Evolutionary conservation across 1,284 basidiomycete species (phyloP).

Genomic region (Lentinus polychrous): DNA sequence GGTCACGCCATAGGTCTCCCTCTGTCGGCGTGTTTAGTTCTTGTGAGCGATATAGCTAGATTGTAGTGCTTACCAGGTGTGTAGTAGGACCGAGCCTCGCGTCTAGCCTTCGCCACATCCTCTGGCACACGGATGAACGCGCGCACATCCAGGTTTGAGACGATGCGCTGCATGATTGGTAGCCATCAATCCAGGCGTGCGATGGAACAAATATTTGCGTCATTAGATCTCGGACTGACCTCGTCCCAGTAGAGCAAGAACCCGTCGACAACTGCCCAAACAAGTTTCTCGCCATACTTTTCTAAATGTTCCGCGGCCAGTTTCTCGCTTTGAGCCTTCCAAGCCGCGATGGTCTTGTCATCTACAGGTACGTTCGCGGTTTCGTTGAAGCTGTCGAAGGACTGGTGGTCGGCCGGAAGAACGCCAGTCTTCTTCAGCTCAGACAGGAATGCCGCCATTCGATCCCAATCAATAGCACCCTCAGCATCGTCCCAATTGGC

Average conservation of each 20-base stretch:
- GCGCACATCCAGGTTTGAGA: conserved; percentile 71
- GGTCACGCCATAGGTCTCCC: conserved; percentile 83
- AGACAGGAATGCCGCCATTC: conserved; percentile 33
- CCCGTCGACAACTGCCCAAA: conserved; percentile 87
- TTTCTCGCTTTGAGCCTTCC: conserved; percentile 43
- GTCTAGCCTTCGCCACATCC: conserved; percentile 62
- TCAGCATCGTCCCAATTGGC: conserved; percentile 92
- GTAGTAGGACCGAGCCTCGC: conserved; percentile 1
- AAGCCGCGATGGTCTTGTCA: conserved; percentile 34
- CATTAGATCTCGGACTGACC: conserved; percentile 42
- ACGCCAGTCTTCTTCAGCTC: conserved; percentile 54
- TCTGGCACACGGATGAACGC: conserved; percentile 82
- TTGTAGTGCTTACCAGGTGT: not conserved
- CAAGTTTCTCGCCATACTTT: conserved; percentile 39
- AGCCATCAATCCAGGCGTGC: not conserved
- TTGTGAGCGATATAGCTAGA: not conserved
- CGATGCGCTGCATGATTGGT: conserved; percentile 45
- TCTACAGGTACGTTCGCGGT: conserved; percentile 62
- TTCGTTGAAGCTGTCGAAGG: conserved; percentile 84
- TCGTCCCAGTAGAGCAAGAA: conserved; percentile 91
- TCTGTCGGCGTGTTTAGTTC: conserved; percentile 46
- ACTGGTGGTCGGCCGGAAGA: conserved; percentile 62
- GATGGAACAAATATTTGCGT: too few species aligned
- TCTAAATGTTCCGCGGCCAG: conserved; percentile 35
- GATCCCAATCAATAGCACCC: conserved; percentile 80